Evolutionary conservation across 441 rosid genomes (phyloP), one percentile per base, ranked within the genome.

Genomic region (Pelargonium cotyledonis): DNA sequence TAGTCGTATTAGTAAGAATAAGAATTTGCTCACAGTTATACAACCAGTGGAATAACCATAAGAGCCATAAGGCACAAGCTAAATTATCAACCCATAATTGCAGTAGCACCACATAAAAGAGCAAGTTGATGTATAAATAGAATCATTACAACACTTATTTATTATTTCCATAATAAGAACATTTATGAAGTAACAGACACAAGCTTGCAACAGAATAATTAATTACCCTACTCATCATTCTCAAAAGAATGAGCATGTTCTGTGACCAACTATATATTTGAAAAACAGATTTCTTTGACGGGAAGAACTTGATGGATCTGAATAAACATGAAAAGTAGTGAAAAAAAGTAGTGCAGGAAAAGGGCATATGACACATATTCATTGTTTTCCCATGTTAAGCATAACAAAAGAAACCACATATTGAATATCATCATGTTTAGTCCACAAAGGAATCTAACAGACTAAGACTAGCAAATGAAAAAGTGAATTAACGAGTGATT

Each of bases 381-480:
- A 43, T 21, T 19, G 64, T 15, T 2, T 60, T 21, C 64, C 38
- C 47, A 43, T 43, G 26, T 60, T 5, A 19, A 60, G 64, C n/a
- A 14, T 23, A 31, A 23, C 21, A 31, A 60, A 23, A 23, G 64
- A 23, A 21, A 60, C 14, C 64, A 43, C 10, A 31, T 19, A 2
- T 38, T 38, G 5, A 14, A 63, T 14, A 31, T 63, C n/a, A 63
- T 31, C 19, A 63, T 31, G 66, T 63, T 63, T 63, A 46, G 46
- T 60, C 64, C 64, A 60, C 7, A 23, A 60, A 60, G 38, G 14
- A 60, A 14, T 60, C 23, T 0, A 21, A 21, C 0, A 21, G 23
- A 21, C 64, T 26, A 23, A 60, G 11, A 60, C 64, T 8, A 43
- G 11, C 9, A 43, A 7, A 23, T 23, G 35, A 14, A n/a, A 60